Base-by-base conservation (phyloP, 2,329 filamentous ascomycete species). In the Ophiostoma himal-ulmi region DNA sequence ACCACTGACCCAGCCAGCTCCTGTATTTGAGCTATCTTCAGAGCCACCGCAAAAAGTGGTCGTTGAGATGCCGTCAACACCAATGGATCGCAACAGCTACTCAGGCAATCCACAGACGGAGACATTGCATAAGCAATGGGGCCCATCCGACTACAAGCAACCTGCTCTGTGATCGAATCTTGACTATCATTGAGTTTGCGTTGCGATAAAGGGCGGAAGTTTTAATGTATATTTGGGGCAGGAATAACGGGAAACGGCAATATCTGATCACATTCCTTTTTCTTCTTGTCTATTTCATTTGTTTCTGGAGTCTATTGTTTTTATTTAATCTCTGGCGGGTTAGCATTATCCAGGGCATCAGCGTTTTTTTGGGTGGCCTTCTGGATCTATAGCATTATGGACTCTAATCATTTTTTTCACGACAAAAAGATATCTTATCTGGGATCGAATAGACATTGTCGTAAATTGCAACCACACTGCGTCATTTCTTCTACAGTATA, bases 11-110 rank as follows among this genome's bases (percentile, higher is more conserved):
- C 54, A 14, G 17, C 57, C 22, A 6, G 26, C 11, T 13, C 22
- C 14, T 1, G 57, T 62, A 5, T 62, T 62, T 8, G 57, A 62
- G 26, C 57, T 62, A 20, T 62, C 57, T 34, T 62, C 57, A 5
- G 57, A 62, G 26, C 26, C 57, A 3, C 57, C 22, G 17, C 57
- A 17, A 14, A 62, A 44, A 1, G 30, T 62, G 41, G 74, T 75
- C 0, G 74, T 73, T 13, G 77, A 78, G 72, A 76, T 78, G 74
- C 75, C 76, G 0, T 74, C 60, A n/a, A 8, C 26, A 22, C 30
- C 30, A 20, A 64, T 37, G 34, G 60, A 37, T 1, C 17, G 2
- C 17, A 37, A n/a, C 60, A 64, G 4, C 34, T n/a, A 64, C 20
- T 17, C 34, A 11, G 3, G n/a, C 30, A 39, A 22, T 7, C 60